Conservation (phyloP, 139 green algal genomes). For the Picochlorum sp. region DNA sequence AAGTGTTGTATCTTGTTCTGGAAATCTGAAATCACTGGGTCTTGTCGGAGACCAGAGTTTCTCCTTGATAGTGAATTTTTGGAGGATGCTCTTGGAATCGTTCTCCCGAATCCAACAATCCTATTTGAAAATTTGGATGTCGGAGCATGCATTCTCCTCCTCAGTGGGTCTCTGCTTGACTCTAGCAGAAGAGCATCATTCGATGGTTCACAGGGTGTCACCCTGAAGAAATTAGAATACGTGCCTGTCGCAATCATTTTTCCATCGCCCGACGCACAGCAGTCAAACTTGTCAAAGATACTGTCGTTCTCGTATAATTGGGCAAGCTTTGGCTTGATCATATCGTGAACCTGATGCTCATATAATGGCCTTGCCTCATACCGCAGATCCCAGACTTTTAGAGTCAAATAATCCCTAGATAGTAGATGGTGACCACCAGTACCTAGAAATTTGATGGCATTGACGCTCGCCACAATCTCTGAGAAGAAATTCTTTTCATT, state of each 20-base stretch:
- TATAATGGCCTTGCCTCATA: slow-evolving; percentile 79
- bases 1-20: slow-evolving; percentile 88
- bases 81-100: slow-evolving; percentile 12
- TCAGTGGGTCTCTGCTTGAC: slow-evolving; percentile 62
- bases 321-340: slow-evolving; percentile 77
- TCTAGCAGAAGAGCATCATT: slow-evolving; percentile 46
- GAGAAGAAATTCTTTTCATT: slow-evolving; percentile 80
- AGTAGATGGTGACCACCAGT: slow-evolving; percentile 87
- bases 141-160: slow-evolving; percentile 37
- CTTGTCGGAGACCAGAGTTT: slow-evolving; percentile 12
- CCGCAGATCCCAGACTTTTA: slow-evolving; percentile 96
- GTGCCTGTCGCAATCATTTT: slow-evolving; percentile 77
- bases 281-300: slow-evolving; percentile 99
- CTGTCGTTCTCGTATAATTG: slow-evolving; percentile 98
- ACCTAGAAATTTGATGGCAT: slow-evolving; percentile 91
- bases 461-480: slow-evolving; percentile 94
- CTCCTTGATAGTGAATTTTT: neutral
- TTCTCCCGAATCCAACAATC: slow-evolving; percentile 7
- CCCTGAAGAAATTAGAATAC: slow-evolving; percentile 88
- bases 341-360: slow-evolving; percentile 88
- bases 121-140: neutral
- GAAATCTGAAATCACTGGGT: slow-evolving; percentile 58
- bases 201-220: slow-evolving; percentile 25
- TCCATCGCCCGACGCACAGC: slow-evolving; percentile 69
- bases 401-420: slow-evolving; percentile 93